These are phyloP conservation scores for Stagonosporopsis rhizophila DNA, from an alignment of 2,329 filamentous ascomycete genomes.

Conservation along the genomic window DNA sequence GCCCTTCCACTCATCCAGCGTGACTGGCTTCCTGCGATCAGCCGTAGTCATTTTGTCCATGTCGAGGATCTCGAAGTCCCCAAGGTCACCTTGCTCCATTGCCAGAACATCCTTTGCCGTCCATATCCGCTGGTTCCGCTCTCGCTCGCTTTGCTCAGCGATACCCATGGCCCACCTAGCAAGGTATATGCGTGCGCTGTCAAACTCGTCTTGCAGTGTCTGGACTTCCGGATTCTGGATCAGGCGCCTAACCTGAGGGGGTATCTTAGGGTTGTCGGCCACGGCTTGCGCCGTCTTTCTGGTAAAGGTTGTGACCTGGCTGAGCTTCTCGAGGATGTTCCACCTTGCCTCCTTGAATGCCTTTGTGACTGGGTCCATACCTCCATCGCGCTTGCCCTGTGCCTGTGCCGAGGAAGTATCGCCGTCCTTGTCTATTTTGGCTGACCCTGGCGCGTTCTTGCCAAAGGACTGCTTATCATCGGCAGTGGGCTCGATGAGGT, in stretches of 20 bases:
- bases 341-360: conserved; percentile 93
- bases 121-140: conserved; percentile 87
- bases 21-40: conserved; percentile 79
- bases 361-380: conserved; percentile 93
- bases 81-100: conserved; percentile 92
- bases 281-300: conserved; percentile 89
- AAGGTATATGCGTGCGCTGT: conserved; percentile 92
- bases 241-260: conserved; percentile 83
- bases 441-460: conserved; percentile 58
- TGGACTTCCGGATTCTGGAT: conserved; percentile 93
- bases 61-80: conserved; percentile 93
- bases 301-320: conserved; percentile 96
- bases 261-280: conserved; percentile 87
- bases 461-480: conserved; percentile 88
- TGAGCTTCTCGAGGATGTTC: conserved; percentile 96
- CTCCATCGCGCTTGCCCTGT: conserved; percentile 63
- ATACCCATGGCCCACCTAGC: conserved; percentile 99
- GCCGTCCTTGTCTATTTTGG: conserved; percentile 45
- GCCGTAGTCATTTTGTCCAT: conserved; percentile 76
- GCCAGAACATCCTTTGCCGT: conserved; percentile 91
- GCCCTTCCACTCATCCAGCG: conserved; percentile 84
- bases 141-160: conserved; percentile 92
- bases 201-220: conserved; percentile 94
- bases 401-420: conserved; percentile 37
- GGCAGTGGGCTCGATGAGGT: conserved; percentile 83